Base-by-base conservation (phyloP, 805 yeast species). In the Jamesozyma hellenica region DNA sequence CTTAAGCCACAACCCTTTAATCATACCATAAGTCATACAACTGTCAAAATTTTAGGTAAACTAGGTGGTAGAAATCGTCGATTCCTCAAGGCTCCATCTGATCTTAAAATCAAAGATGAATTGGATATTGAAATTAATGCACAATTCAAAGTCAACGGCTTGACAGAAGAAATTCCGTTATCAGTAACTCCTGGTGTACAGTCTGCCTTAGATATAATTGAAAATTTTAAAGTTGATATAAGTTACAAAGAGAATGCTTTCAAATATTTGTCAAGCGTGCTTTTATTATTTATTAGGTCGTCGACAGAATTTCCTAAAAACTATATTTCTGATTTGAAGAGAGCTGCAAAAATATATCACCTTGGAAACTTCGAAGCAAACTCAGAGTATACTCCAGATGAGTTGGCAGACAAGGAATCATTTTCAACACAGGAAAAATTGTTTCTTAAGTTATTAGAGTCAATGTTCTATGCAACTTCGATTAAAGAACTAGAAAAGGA, bases 31-130 rank as follows among this genome's bases (percentile, higher is more conserved):
- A 82, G 95, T 14, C 98, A 92, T 56, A 86, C 95, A 0, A 88
- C 97, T 0, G 78, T 92, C 41, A 71, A 97, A 45, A 86, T 92
- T 29, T 66, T 92, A 38, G 98, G 99, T 37, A 92, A 94, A 56
- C 66, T 92, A 14, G 99, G 99, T 29, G 99, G 99, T 2, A 74
- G 98, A 55, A 92, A 92, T 52, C 78, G 96, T 50, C 78, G 81
- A 38, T 85, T 86, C 55, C 70, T 92, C 51, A 77, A 76, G 41
- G 82, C 94, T 2, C 86, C 88, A 30, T 65, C 73, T 32, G 80
- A 82, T 41, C 65, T 92, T 48, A 66, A 69, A 35, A 62, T 75
- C 1, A 71, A 71, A 43, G 66, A 74, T 1, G 61, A 56, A 32
- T 52, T 74, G n/a, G 79, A 80, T 42, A 85, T 82, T 50, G 83